phyloP scores from a whole-genome alignment of 768 basidiomycete species.

The Serpula lacrymans region DNA sequence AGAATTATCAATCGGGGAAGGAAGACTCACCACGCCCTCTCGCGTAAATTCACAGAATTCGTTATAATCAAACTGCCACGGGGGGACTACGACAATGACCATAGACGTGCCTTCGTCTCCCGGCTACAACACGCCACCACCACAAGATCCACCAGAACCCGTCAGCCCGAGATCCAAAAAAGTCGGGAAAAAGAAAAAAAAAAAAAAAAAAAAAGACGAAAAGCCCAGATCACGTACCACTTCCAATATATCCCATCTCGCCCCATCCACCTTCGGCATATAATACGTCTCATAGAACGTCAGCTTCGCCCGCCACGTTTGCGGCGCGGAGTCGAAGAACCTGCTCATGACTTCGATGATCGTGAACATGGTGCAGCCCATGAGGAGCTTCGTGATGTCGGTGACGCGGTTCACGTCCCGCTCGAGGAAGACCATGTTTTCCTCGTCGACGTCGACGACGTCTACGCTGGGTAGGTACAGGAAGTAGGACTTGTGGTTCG shows the following conservation, averaged over 20 bases:
- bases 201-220: too few relatives aligned
- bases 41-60: slow-evolving; percentile 2
- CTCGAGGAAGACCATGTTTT: neutral
- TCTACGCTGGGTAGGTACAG: neutral
- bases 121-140: too few relatives aligned
- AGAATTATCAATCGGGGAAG: neutral
- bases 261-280: neutral
- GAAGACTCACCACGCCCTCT: slow-evolving; percentile 1
- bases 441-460: neutral
- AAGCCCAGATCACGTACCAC: neutral
- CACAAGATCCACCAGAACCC: too few relatives aligned
- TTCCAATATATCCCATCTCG: neutral
- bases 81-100: slow-evolving; percentile 4
- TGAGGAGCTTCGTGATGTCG: neutral
- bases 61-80: slow-evolving; percentile 1
- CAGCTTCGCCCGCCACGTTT: neutral
- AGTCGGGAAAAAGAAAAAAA: too few relatives aligned
- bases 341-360: neutral
- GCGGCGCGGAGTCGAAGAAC: neutral
- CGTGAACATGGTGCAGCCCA: neutral
- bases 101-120: too few relatives aligned
- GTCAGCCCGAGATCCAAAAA: too few relatives aligned
- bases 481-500: neutral
- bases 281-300: neutral
- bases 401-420: neutral